A percentile compares a stretch with the other conserved stretches of the same genome.
Evolutionary conservation across 441 rosid genomes (phyloP).

Genomic region (Eruca vesicaria): DNA sequence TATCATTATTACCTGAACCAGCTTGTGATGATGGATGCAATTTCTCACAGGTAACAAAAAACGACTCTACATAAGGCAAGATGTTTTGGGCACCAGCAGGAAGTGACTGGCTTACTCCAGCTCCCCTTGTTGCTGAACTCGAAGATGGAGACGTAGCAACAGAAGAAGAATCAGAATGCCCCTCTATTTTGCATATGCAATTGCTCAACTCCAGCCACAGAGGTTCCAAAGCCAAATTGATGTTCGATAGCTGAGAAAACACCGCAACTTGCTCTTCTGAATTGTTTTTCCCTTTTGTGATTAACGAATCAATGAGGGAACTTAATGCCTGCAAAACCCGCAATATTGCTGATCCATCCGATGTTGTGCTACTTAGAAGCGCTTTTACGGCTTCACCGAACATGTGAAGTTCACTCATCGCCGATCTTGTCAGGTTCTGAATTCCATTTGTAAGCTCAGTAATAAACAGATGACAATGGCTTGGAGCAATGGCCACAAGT

Average conservation of each 20-base stretch:
- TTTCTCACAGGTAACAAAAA: slow-evolving; percentile 88
- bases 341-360: slow-evolving; percentile 93
- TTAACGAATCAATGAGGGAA: slow-evolving; percentile 64
- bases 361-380: slow-evolving; percentile 70
- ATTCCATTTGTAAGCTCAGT: slow-evolving; percentile 82
- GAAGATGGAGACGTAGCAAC: slow-evolving; percentile 41
- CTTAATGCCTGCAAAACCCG: slow-evolving; percentile 93
- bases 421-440: slow-evolving; percentile 74
- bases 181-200: slow-evolving; percentile 92
- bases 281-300: slow-evolving; percentile 60
- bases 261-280: slow-evolving; percentile 56
- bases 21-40: slow-evolving; percentile 77
- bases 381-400: slow-evolving; percentile 89
- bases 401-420: slow-evolving; percentile 73
- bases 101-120: slow-evolving; percentile 72
- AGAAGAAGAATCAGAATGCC: slow-evolving; percentile 67
- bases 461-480: slow-evolving; percentile 79
- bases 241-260: slow-evolving; percentile 67
- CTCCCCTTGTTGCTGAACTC: slow-evolving; percentile 50
- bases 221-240: slow-evolving; percentile 81
- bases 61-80: slow-evolving; percentile 89
- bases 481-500: slow-evolving; percentile 79
- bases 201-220: slow-evolving; percentile 83
- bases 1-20: slow-evolving; percentile 54
- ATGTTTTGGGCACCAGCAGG: slow-evolving; percentile 97